Base-by-base conservation (phyloP, 2,329 filamentous ascomycete species). In the Penicillium sp. region DNA sequence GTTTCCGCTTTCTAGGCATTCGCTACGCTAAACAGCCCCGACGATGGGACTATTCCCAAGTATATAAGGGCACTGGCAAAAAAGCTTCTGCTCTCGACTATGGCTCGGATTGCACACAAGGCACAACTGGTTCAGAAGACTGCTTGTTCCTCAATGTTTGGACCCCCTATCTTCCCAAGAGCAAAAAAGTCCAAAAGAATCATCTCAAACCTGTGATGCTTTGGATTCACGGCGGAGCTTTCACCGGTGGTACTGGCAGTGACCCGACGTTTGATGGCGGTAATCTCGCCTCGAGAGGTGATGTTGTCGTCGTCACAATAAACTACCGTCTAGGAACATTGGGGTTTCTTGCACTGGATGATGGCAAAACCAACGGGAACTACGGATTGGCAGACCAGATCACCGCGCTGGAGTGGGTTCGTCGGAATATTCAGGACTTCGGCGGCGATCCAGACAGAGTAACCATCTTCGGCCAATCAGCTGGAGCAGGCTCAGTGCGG, bases 291-390 rank as follows among this genome's bases (percentile, higher is more conserved):
- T 83, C 81, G 3, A 77, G 83, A 47, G 82, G 82, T 22, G 83
- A 86, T 58, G 77, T 86, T 18, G 81, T 87, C 0, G 77, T 84
- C 3, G 84, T 87, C 5, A 71, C 72, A 8, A 82, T 85, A 72
- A 86, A 86, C 71, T 86, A 86, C 67, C 81, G 85, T 9, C 70
- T 86, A 4, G 78, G 76, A 0, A 84, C 81, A 0, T 74, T 86
- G 0, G 84, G 84, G 0, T 86, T 85, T 62, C 71, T 86, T 0
- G 83, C 83, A 29, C 74, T 85, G 8, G 76, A 79, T 5, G 79
- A 83, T 40, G 84, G 83, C 3, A 69, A 76, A 5, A 77, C 81
- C 46, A 83, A 81, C 35, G 83, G 80, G 0, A 83, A 83, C 59
- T 82, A 75, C 59, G 81, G 81, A 3, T 77, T 83, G 46, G 75